These are phyloP conservation scores for Dittrichia graveolens DNA, from an alignment of 129 eudicot species.

Conservation along the genomic window DNA sequence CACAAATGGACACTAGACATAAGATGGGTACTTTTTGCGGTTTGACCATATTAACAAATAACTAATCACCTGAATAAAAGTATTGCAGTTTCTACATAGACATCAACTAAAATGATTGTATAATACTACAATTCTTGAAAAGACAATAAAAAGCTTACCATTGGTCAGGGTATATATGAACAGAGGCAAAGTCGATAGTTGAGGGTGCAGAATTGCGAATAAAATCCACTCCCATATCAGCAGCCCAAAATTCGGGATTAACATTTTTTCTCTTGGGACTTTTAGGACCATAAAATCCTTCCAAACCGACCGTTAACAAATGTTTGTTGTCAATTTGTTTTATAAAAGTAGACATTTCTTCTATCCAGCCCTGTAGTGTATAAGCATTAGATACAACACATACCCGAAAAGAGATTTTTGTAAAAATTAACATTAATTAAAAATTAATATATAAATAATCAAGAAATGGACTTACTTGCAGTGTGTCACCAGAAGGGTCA, in stretches of 20 bases:
- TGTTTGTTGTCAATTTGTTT: slow-evolving; percentile 80
- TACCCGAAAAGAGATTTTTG: neutral
- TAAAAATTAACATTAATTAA: neutral
- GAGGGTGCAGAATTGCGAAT: slow-evolving; percentile 83
- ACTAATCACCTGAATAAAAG: neutral
- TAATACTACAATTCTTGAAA: slow-evolving; percentile 10
- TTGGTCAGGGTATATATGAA: slow-evolving; percentile 97
- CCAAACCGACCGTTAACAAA: slow-evolving; percentile 79
- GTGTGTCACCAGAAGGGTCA: slow-evolving; percentile 89
- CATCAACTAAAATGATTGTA: neutral
- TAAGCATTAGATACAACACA: slow-evolving; percentile 5
- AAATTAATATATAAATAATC: neutral
- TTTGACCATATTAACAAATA: too few relatives aligned
- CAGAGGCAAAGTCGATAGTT: slow-evolving; percentile 85
- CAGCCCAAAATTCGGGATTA: slow-evolving; percentile 88
- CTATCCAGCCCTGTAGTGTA: slow-evolving; percentile 87
- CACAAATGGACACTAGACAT: too few relatives aligned
- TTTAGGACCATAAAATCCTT: slow-evolving; percentile 91
- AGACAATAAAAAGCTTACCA: slow-evolving; percentile 50
- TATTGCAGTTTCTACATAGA: neutral
- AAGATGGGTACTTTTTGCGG: too few relatives aligned
- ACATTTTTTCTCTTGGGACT: slow-evolving; percentile 59
- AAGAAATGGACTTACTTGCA: slow-evolving; percentile 55
- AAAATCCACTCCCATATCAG: slow-evolving; percentile 86
- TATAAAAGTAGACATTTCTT: slow-evolving; percentile 83